A percentile compares a stretch with the other conserved stretches of the same genome.
These are phyloP conservation scores for Suhomyces guaymorum DNA, from an alignment of 1,139 yeast species.

Conservation along the genomic window DNA sequence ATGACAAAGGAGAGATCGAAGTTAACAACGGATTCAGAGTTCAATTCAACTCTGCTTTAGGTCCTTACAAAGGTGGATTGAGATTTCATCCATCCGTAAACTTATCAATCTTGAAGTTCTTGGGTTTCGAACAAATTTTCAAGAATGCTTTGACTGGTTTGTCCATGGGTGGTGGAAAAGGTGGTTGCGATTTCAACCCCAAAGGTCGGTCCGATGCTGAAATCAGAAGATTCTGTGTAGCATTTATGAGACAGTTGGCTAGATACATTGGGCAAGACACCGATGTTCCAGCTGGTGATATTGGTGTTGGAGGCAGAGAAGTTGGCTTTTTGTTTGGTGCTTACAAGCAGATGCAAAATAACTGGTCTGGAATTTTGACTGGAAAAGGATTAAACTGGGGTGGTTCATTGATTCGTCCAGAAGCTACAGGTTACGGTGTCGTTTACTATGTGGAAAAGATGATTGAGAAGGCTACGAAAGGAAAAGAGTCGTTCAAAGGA, in stretches of 20 bases:
- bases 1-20: slow-evolving; percentile 87
- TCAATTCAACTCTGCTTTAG: slow-evolving; percentile 96
- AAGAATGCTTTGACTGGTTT: slow-evolving; percentile 97
- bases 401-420: slow-evolving; percentile 98
- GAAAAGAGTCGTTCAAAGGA: slow-evolving; percentile 86
- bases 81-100: slow-evolving; percentile 98
- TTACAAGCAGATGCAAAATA: slow-evolving; percentile 87
- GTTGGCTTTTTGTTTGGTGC: slow-evolving; percentile 95
- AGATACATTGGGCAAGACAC: slow-evolving; percentile 97
- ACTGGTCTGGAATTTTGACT: slow-evolving; percentile 96
- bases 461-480: slow-evolving; percentile 90
- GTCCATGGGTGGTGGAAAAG: slow-evolving; percentile 99
- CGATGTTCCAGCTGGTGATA: slow-evolving; percentile 98
- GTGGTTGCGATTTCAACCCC: slow-evolving; percentile 98
- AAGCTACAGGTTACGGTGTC: slow-evolving; percentile 98
- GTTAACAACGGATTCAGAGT: slow-evolving; percentile 98
- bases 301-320: slow-evolving; percentile 93
- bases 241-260: slow-evolving; percentile 94
- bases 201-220: slow-evolving; percentile 90
- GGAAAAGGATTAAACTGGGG: slow-evolving; percentile 99
- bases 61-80: slow-evolving; percentile 99
- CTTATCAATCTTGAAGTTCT: slow-evolving; percentile 89
- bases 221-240: slow-evolving; percentile 93
- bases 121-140: slow-evolving; percentile 98
- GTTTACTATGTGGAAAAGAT: slow-evolving; percentile 96